phyloP scores from a whole-genome alignment of 176 grass and related monocot genomes.

The Tillandsia fasciculata region DNA sequence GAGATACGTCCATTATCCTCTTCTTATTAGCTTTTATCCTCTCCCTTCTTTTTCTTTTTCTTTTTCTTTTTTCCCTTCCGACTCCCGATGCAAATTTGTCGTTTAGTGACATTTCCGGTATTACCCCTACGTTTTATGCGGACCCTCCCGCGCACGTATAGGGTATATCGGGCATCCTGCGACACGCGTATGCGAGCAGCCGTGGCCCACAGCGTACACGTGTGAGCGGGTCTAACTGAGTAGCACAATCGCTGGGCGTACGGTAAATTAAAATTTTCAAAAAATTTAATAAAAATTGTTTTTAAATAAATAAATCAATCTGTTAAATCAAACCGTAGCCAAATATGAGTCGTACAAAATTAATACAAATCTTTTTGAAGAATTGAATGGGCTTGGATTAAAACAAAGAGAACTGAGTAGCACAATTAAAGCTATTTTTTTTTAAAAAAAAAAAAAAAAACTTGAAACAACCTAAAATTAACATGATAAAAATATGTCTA shows the following conservation, averaged over 20 bases:
- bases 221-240: slow-evolving; percentile 6
- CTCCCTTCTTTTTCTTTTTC: background rate
- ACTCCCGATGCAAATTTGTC: slow-evolving; percentile 17
- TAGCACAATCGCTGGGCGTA: background rate
- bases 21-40: background rate
- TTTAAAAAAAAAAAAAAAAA: no score
- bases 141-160: no score
- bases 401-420: no score
- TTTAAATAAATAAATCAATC: slow-evolving; percentile 1
- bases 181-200: slow-evolving; percentile 12
- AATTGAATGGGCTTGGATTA: no score
- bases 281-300: background rate
- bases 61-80: background rate
- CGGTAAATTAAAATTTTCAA: background rate
- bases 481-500: no score
- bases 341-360: no score
- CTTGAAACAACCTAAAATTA: no score
- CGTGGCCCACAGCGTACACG: slow-evolving; percentile 11
- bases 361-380: no score
- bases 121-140: background rate
- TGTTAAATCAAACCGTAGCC: background rate
- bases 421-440: no score
- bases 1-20: background rate
- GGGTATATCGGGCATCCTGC: background rate
- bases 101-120: slow-evolving; percentile 19